A percentile compares a stretch with the other conserved stretches of the same genome.
Evolutionary conservation across 148 eudicot species (phyloP).

Genomic region (Amaranthus cruentus): DNA sequence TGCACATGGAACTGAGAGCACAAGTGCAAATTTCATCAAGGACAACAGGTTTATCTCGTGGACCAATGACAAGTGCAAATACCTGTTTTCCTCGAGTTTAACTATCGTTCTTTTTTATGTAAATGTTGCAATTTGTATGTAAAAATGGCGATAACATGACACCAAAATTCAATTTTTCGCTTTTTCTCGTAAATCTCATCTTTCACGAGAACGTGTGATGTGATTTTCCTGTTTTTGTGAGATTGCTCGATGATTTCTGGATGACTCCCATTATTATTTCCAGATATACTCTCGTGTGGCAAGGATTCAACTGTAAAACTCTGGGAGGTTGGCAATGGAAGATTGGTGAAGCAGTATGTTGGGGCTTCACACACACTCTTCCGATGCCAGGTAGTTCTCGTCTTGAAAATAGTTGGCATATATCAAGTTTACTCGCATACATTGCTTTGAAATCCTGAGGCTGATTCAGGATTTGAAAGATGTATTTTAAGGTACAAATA

Average conservation of each 20-base stretch:
- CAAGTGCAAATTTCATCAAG: conserved; percentile 67
- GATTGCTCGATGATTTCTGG: not conserved
- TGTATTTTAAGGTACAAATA: not conserved
- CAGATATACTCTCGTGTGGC: conserved; percentile 78
- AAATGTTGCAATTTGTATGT: not conserved
- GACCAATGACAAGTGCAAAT: too few relatives aligned
- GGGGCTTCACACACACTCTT: conserved; percentile 69
- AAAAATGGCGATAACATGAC: not conserved
- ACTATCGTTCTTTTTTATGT: not conserved
- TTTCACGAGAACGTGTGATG: not conserved
- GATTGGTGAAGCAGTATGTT: conserved; percentile 75
- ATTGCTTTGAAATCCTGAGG: too few relatives aligned
- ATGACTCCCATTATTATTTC: not conserved
- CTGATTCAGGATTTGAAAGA: not conserved
- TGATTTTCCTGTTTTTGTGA: not conserved
- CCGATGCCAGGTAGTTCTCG: conserved; percentile 59
- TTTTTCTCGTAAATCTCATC: not conserved
- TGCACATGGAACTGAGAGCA: conserved; percentile 79
- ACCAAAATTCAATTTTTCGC: not conserved
- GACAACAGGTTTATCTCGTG: conserved; percentile 52
- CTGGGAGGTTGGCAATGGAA: conserved; percentile 93
- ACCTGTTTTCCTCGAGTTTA: not conserved
- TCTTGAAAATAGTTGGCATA: not conserved
- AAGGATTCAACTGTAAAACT: conserved; percentile 79
- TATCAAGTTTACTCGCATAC: too few relatives aligned